Conservation (phyloP, 176 grass and related monocot genomes). For the Pharus latifolius region DNA sequence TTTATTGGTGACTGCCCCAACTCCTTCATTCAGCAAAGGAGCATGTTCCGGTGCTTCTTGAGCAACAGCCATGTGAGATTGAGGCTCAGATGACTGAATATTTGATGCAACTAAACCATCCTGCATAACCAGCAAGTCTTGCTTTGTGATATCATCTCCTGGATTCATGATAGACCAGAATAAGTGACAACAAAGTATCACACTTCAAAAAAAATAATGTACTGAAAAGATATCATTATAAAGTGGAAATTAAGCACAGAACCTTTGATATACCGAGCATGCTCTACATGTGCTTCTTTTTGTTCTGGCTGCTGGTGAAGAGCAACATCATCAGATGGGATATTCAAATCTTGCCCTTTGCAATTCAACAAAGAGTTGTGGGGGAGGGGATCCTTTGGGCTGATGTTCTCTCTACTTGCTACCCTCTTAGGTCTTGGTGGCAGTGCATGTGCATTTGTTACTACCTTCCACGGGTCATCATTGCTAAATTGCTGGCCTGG, state of each 20-base stretch:
- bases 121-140: constrained; percentile 51
- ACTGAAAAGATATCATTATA: background rate
- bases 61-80: constrained; percentile 8
- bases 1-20: constrained; percentile 30
- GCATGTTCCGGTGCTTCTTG: background rate
- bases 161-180: constrained; percentile 21
- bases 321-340: constrained; percentile 37
- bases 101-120: constrained; percentile 28
- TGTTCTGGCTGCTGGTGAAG: constrained; percentile 23
- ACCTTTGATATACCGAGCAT: constrained; percentile 45
- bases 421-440: constrained; percentile 78
- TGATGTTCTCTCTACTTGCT: constrained; percentile 68
- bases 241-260: constrained; percentile 1
- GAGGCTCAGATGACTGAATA: constrained; percentile 38
- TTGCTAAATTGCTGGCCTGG: constrained; percentile 40
- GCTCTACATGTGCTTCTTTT: constrained; percentile 30
- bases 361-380: constrained; percentile 31
- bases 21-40: constrained; percentile 23
- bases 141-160: constrained; percentile 59
- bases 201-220: too few relatives aligned
- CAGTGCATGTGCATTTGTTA: constrained; percentile 28
- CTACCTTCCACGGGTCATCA: constrained; percentile 22
- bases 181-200: constrained; percentile 4
- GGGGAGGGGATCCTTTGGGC: constrained; percentile 40
- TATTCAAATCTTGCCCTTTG: constrained; percentile 71